Conservation (phyloP, 2,329 filamentous ascomycete species). For the Diplodia scrobiculata region DNA sequence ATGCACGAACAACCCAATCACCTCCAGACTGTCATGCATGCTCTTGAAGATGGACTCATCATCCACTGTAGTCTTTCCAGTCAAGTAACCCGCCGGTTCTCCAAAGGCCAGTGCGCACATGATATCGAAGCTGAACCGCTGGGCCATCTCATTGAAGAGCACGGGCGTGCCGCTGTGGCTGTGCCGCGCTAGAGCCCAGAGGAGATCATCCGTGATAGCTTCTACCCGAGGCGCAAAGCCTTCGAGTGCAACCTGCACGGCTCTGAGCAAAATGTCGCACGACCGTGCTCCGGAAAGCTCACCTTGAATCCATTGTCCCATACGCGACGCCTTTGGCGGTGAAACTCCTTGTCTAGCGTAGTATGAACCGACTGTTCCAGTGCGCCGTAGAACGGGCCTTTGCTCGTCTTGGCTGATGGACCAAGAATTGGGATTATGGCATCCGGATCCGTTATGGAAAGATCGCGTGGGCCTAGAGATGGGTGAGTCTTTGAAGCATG, state of each 20-base stretch:
- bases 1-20: constrained; percentile 36
- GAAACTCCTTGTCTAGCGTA: constrained; percentile 12
- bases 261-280: neutral
- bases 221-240: constrained; percentile 35
- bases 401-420: neutral
- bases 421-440: constrained; percentile 31
- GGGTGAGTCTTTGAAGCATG: neutral
- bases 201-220: constrained; percentile 35
- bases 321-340: constrained; percentile 8
- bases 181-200: constrained; percentile 31
- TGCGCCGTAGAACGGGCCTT: constrained; percentile 25
- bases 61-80: constrained; percentile 38
- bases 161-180: constrained; percentile 39
- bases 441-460: constrained; percentile 36
- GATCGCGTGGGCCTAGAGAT: constrained; percentile 34
- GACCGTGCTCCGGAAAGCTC: neutral
- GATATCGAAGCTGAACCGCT: constrained; percentile 50
- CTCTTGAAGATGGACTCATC: constrained; percentile 41
- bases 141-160: constrained; percentile 42
- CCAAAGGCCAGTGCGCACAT: constrained; percentile 52
- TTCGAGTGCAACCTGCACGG: constrained; percentile 31
- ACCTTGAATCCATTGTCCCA: constrained; percentile 31
- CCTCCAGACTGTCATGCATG: constrained; percentile 41
- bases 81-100: constrained; percentile 45
- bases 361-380: constrained; percentile 21